These are phyloP conservation scores for Fraxinus latifolia DNA, from an alignment of 305 asterid genomes.

Conservation along the genomic window DNA sequence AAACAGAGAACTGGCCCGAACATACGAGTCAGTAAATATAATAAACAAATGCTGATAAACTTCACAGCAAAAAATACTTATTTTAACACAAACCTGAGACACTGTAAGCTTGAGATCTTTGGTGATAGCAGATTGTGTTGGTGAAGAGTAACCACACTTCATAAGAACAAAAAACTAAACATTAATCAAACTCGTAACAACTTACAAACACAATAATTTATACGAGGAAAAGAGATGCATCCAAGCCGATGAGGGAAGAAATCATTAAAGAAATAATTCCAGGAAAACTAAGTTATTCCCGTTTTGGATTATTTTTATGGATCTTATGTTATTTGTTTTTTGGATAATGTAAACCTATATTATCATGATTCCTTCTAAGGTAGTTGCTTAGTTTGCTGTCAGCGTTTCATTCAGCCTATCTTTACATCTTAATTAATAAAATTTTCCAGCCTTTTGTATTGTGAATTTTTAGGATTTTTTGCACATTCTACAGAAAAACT, in stretches of 20 bases:
- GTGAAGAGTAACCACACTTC: slow-evolving; percentile 87
- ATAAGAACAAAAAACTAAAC: slow-evolving; percentile 27
- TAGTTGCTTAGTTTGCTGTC: neutral
- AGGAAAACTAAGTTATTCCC: neutral
- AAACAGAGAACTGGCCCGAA: slow-evolving; percentile 65
- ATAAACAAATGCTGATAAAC: neutral
- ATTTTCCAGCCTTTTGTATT: neutral
- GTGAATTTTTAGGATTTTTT: neutral
- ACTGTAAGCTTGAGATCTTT: slow-evolving; percentile 70
- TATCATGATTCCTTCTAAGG: neutral
- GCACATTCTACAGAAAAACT: neutral
- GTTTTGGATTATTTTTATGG: neutral
- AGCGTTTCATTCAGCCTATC: neutral
- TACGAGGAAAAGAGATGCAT: neutral
- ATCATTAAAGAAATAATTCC: neutral
- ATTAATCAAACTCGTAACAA: neutral
- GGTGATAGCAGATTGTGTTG: slow-evolving; percentile 69
- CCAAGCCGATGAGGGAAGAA: neutral
- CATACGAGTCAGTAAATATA: slow-evolving; percentile 23
- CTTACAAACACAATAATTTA: neutral
- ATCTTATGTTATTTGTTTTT: neutral
- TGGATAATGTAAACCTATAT: neutral
- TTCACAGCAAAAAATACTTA: slow-evolving; percentile 2
- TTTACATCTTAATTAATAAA: neutral
- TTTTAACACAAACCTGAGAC: slow-evolving; percentile 59